Evolutionary conservation across 169 alveolate genomes (phyloP).

Genomic region (Eimeria praecox): DNA sequence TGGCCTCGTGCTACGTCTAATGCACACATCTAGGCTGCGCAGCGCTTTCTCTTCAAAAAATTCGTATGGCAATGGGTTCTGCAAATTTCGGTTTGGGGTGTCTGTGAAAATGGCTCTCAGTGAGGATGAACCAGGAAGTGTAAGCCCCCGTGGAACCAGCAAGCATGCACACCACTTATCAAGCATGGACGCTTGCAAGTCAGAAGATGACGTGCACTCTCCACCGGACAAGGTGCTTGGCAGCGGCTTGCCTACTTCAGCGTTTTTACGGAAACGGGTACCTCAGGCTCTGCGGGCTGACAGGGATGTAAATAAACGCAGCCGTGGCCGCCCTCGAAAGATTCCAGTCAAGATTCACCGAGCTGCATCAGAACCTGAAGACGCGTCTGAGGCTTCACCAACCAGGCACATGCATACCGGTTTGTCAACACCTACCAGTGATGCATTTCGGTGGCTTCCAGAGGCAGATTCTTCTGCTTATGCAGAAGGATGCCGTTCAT

Average conservation of each 20-base stretch:
- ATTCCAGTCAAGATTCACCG: conserved; percentile 5
- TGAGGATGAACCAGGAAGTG: conserved; percentile 58
- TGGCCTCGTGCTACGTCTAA: neutral
- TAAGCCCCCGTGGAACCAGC: conserved; percentile 48
- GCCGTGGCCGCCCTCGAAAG: conserved; percentile 74
- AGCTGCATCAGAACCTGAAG: conserved; percentile 46
- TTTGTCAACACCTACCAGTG: conserved; percentile 52
- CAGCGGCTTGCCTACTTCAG: conserved; percentile 33
- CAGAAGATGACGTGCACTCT: conserved; percentile 53
- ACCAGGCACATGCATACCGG: conserved; percentile 44
- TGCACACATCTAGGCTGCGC: neutral
- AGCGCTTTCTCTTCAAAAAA: neutral
- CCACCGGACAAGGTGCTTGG: conserved; percentile 59
- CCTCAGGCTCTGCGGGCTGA: conserved; percentile 49
- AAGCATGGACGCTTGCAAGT: conserved; percentile 55
- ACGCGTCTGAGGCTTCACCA: conserved; percentile 33
- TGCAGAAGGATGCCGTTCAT: conserved; percentile 43
- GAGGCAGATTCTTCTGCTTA: conserved; percentile 33
- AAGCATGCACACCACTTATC: conserved; percentile 2
- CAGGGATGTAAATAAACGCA: conserved; percentile 53
- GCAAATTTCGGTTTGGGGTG: neutral
- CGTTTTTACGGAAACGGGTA: conserved; percentile 46
- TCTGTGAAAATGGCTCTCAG: conserved; percentile 13
- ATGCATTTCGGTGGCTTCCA: conserved; percentile 60
- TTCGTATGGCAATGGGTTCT: neutral